Base-by-base conservation (phyloP, 2,329 filamentous ascomycete species). In the Clarireedia monteithiana region DNA sequence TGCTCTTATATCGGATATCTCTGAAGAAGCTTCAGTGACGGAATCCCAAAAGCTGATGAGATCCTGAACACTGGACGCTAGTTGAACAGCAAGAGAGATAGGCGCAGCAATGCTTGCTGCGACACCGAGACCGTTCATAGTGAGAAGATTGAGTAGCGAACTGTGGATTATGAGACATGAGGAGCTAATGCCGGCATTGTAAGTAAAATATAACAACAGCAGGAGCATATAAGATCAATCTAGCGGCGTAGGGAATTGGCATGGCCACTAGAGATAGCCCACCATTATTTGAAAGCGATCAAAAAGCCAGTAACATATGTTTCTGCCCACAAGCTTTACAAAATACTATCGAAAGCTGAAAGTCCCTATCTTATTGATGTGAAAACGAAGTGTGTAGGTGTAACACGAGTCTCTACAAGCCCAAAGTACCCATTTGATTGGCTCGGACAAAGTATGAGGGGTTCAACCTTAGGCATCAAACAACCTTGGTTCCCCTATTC, bases 111-210 rank as follows among this genome's bases (percentile, higher is more conserved):
- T 20, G 10, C 4, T 46, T 30, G 24, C n/a, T 10, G 42, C 34
- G 14, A 34, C 15, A 20, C 9, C 85, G 0, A 78, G 78, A 2
- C 83, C 83, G 0, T 71, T 86, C 0, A 75, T 86, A 0, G 27
- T 27, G 44, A 7, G 14, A 15, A 24, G 26, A 7, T 30, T 14
- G 4, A 26, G 9, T 30, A 7, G n/a, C 15, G 23, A 47, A 26
- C 6, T 6, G 20, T 6, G 23, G 23, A 30, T 15, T 23, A 7
- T 5, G 20, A 27, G 14, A 46, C 39, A n/a, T 14, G 39, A 42
- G 7, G 10, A 15, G 20, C 44, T 26, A n/a, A 14, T 14, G 26
- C 20, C 26, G 23, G 20, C 6, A 4, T 14, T 47, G 44, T 47
- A 47, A 23, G 44, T 47, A 26, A 47, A 44, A 26, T 14, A 26